Base-by-base conservation (phyloP, 257 asterid genomes). In the Jaltomata sinuosa region DNA sequence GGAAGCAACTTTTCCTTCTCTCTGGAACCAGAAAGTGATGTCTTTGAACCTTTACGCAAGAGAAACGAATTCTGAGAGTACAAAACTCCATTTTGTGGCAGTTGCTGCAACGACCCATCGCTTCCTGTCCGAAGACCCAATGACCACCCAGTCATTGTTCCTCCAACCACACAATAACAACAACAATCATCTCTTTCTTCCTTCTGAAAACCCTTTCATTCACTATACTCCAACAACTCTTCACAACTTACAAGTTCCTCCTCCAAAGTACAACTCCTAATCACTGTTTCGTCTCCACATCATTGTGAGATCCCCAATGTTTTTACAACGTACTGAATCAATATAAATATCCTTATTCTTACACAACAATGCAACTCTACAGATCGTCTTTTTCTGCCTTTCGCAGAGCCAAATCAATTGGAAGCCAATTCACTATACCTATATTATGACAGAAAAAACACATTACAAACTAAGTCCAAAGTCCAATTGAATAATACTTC, bases 101-200 rank as follows among this genome's bases (percentile, higher is more conserved):
- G 91, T 84, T 87, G 94, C 85, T 88, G 96, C 91, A 94, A 88
- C 53, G 98, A 91, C 86, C 95, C 98, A 86, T 89, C 90, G 89
- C 98, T 96, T 87, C 88, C 91, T 80, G 89, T 85, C 87, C 99
- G 91, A 84, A 87, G 83, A 61, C 96, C 97, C 94, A 90, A 89
- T 92, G 98, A 90, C 94, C 86, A 92, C 87, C 95, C 92, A 92
- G 91, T 96, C 99, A 96, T 94, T 92, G 93, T 91, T 89, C 92
- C 90, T 91, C 94, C 89, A 86, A 84, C 89, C 89, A 93, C 90
- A 83, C 84, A 88, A 85, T 79, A 55, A 84, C 88, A 87, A 80
- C 27, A 47, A 27, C 86, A 91, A 82, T 94, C 98, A 93, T 94
- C 93, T 91, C 94, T 88, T 90, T 89, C 87, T 88, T 79, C 90